Conservation (phyloP, 768 basidiomycete species). For the Leccinum boreale region DNA sequence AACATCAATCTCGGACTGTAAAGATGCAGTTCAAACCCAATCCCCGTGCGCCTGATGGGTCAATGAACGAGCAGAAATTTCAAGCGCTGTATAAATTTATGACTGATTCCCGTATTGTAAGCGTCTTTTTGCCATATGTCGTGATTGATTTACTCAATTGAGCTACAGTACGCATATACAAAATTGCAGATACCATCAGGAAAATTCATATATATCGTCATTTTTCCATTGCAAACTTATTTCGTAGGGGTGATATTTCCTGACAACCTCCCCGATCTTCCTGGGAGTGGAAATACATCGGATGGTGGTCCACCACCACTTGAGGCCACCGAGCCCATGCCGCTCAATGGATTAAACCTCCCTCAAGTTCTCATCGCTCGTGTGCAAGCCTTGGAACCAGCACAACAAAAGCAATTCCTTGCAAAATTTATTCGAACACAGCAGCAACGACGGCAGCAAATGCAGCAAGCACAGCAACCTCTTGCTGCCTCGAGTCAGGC, state of each 20-base stretch:
- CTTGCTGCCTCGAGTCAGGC: conserved; percentile 11
- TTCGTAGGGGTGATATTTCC: conserved; percentile 53
- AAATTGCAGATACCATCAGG: conserved; percentile 49
- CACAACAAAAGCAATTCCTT: conserved; percentile 20
- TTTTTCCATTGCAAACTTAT: conserved; percentile 39
- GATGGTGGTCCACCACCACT: neutral
- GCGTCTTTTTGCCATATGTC: conserved; percentile 17
- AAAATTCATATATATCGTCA: conserved; percentile 39
- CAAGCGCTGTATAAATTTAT: conserved; percentile 42
- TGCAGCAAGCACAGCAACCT: conserved; percentile 21
- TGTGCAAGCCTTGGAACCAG: conserved; percentile 24
- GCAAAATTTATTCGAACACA: conserved; percentile 12
- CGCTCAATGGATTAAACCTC: neutral
- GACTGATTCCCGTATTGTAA: conserved; percentile 42
- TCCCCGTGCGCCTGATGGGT: conserved; percentile 32
- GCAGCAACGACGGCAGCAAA: conserved; percentile 27
- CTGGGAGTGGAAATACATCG: conserved; percentile 21
- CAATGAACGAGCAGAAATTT: conserved; percentile 44
- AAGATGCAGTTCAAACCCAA: conserved; percentile 40
- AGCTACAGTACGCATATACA: conserved; percentile 45
- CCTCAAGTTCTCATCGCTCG: conserved; percentile 15
- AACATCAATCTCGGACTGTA: conserved; percentile 30
- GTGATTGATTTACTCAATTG: neutral
- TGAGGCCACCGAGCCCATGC: conserved; percentile 8
- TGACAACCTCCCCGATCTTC: conserved; percentile 46